Percentiles rank a stretch among this genome's conserved stretches.
These are phyloP conservation scores for Elsinoe fawcettii DNA, from an alignment of 2,329 filamentous ascomycete genomes.

Conservation along the genomic window DNA sequence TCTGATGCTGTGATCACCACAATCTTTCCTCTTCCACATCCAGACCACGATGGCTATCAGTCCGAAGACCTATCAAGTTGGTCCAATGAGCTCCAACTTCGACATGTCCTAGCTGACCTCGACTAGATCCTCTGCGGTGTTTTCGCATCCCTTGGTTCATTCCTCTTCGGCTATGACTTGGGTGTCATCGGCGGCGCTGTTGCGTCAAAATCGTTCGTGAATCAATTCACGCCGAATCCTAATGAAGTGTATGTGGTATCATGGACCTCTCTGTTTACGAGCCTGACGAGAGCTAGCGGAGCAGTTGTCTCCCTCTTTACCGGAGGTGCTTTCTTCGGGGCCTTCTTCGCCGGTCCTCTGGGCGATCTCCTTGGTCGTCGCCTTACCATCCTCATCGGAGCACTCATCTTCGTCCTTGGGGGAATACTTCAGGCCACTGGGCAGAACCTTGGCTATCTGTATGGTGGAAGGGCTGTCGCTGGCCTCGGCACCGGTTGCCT, in stretches of 20 bases:
- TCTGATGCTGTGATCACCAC: no score
- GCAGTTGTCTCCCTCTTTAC: no score
- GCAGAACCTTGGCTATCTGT: constrained; percentile 21
- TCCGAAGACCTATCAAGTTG: constrained; percentile 51
- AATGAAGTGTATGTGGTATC: no score
- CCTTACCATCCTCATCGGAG: constrained; percentile 60
- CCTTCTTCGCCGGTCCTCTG: no score
- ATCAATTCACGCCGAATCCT: constrained; percentile 33
- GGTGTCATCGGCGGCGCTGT: constrained; percentile 55
- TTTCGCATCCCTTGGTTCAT: constrained; percentile 52
- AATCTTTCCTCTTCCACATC: no score
- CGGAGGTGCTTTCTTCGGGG: no score
- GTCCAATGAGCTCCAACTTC: no score
- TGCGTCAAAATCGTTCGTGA: constrained; percentile 35
- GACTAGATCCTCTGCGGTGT: constrained; percentile 49
- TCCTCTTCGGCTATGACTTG: constrained; percentile 53
- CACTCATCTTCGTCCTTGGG: constrained; percentile 31
- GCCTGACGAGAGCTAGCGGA: no score
- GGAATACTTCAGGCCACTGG: constrained; percentile 23
- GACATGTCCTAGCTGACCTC: constrained; percentile 19
- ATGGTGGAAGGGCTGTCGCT: constrained; percentile 21
- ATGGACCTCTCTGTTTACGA: no score
- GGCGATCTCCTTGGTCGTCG: constrained; percentile 64
- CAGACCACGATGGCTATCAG: constrained; percentile 47
- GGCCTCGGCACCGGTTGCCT: constrained; percentile 35